These are phyloP conservation scores for Geranomyces michiganensis DNA, from an alignment of 192 early-diverging fungal species.

Conservation along the genomic window DNA sequence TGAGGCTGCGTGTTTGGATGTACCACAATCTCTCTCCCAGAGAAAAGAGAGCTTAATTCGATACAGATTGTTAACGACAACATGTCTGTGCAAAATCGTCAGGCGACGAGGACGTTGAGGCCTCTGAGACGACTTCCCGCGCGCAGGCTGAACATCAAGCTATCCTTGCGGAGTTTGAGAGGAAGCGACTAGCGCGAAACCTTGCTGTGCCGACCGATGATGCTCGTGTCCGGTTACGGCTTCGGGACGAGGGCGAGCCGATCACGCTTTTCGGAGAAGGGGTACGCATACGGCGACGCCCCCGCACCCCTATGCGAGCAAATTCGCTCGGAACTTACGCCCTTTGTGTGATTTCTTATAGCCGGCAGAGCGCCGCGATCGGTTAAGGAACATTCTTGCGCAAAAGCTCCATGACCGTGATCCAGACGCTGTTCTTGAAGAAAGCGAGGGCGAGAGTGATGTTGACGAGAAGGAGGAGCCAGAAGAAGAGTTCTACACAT, in stretches of 20 bases:
- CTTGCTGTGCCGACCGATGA: constrained; percentile 94
- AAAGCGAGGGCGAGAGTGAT: constrained; percentile 54
- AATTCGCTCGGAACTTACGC: not conserved
- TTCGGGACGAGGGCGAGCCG: constrained; percentile 81
- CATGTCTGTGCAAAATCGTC: constrained; percentile 3
- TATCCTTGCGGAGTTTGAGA: constrained; percentile 52
- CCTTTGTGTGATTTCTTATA: constrained; percentile 22
- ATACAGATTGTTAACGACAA: not conserved
- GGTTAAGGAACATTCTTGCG: constrained; percentile 75
- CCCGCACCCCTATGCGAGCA: not conserved
- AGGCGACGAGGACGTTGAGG: constrained; percentile 46
- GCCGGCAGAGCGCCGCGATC: constrained; percentile 79
- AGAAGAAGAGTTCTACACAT: constrained; percentile 65
- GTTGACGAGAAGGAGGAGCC: constrained; percentile 58
- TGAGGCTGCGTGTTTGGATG: constrained; percentile 10
- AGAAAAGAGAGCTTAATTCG: not conserved
- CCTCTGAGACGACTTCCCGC: constrained; percentile 38
- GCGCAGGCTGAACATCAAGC: constrained; percentile 50
- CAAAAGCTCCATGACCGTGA: constrained; percentile 45
- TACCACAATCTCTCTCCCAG: not conserved
- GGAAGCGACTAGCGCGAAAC: constrained; percentile 72
- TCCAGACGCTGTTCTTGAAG: constrained; percentile 41
- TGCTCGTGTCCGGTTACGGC: constrained; percentile 66
- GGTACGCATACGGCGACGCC: constrained; percentile 51
- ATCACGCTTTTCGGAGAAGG: constrained; percentile 95